Conservation (phyloP, 2,329 filamentous ascomycete species). For the Colletotrichum musicola region DNA sequence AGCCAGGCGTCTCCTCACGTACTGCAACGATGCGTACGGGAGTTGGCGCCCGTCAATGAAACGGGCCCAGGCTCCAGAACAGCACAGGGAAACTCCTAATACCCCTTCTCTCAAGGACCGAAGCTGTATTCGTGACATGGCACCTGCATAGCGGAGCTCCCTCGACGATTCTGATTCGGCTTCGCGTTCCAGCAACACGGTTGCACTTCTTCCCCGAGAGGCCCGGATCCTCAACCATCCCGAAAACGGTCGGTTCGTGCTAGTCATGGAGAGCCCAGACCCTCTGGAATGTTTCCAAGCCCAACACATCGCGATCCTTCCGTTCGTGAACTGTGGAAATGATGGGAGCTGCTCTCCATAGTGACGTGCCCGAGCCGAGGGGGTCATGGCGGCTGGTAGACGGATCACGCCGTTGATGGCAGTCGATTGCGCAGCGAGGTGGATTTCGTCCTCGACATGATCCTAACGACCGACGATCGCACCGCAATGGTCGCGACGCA, state of each 20-base stretch:
- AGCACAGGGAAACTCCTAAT: neutral
- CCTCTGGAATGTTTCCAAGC: neutral
- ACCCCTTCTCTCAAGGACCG: neutral
- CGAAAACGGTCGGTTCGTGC: neutral
- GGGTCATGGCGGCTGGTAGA: slow-evolving; percentile 1
- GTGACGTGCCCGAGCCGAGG: neutral
- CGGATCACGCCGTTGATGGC: neutral
- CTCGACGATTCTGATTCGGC: slow-evolving; percentile 5
- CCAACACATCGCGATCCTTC: neutral
- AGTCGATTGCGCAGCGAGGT: neutral
- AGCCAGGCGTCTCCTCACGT: neutral
- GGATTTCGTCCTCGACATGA: neutral
- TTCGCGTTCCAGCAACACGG: slow-evolving; percentile 14
- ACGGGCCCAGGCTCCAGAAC: neutral
- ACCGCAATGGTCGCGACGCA: slow-evolving; percentile 3
- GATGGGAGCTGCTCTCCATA: neutral
- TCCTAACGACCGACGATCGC: neutral
- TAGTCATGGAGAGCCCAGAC: neutral
- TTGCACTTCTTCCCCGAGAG: slow-evolving; percentile 19
- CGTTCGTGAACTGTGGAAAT: slow-evolving; percentile 3
- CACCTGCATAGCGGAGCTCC: slow-evolving; percentile 27
- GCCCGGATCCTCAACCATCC: slow-evolving; percentile 13
- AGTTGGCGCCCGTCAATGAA: neutral
- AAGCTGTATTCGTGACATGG: slow-evolving; percentile 10
- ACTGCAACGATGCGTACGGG: neutral